A percentile compares a stretch with the other conserved stretches of the same genome.
These are phyloP conservation scores for Coniochaeta sp. DNA, from an alignment of 2,329 filamentous ascomycete genomes.

Conservation along the genomic window DNA sequence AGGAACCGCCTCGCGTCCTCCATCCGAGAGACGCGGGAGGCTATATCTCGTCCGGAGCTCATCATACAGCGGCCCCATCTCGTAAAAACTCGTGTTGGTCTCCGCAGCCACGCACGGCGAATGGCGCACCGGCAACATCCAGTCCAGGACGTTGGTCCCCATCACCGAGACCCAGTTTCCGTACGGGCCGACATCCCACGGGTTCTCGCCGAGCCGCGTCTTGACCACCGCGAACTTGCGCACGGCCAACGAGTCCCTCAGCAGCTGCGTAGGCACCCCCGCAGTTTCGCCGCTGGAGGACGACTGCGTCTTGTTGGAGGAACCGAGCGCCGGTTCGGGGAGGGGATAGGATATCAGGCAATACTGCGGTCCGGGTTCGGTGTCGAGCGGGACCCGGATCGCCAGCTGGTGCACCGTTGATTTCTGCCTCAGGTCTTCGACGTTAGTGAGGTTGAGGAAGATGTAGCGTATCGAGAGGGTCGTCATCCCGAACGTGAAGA, in stretches of 20 bases:
- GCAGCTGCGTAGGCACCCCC: too few relatives aligned
- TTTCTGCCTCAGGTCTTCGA: conserved; percentile 64
- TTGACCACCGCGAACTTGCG: conserved; percentile 74
- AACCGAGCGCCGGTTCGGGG: conserved; percentile 20
- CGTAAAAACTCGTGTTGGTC: conserved; percentile 58
- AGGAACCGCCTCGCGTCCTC: background rate
- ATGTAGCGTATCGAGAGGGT: conserved; percentile 63
- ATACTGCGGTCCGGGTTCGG: conserved; percentile 33
- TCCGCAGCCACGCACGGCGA: conserved; percentile 70
- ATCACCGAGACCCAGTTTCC: conserved; percentile 75
- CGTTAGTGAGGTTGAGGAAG: conserved; percentile 70
- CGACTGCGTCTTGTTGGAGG: conserved; percentile 6
- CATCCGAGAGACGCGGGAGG: conserved; percentile 16
- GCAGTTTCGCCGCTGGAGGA: conserved; percentile 2
- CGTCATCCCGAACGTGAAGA: conserved; percentile 79
- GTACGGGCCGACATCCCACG: conserved; percentile 68
- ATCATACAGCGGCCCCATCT: conserved; percentile 55
- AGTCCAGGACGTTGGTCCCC: conserved; percentile 64
- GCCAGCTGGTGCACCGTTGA: conserved; percentile 65
- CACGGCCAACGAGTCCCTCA: conserved; percentile 39
- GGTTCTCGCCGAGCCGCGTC: conserved; percentile 69
- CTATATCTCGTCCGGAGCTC: conserved; percentile 40
- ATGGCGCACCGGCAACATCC: conserved; percentile 69
- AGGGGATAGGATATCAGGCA: conserved; percentile 54
- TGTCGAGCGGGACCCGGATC: conserved; percentile 55